Base-by-base conservation (phyloP, 2,329 filamentous ascomycete genomes). In the Emmonsiellopsis sp. region DNA sequence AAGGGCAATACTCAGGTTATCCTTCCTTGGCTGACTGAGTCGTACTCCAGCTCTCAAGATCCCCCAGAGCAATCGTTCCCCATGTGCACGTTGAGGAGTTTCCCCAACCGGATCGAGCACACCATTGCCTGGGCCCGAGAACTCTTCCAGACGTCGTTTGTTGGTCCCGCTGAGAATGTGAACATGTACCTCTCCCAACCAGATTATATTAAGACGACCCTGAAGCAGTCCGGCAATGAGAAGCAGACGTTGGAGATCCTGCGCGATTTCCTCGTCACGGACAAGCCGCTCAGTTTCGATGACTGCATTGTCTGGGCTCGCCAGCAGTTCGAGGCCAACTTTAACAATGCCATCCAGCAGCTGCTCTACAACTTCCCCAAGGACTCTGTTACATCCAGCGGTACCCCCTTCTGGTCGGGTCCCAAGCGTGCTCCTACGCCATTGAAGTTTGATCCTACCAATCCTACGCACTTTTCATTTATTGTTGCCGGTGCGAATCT, bases 1-100 rank as follows among this genome's bases (percentile, higher is more conserved):
- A 98, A 98, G 78, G 93, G 93, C 65, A 98, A 98, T 74, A 95
- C 90, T 6, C 93, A 98, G 67, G 93, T 98, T 55, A 84, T 98
- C 48, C 80, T 98, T 54, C 94, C 93, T 9, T 81, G 83, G 62
- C 75, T 96, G 58, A 97, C 93, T 0, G 94, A 98, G 71, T 97
- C 93, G 1, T 98, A 98, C 75, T 96, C 93, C 0, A 89, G 85
- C 64, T 97, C 93, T 17, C 92, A 96, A 68, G 94, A 98, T 68
- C 93, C 93, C 1, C 93, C 93, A 0, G 94, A 98, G 78, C 90
- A 96, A 75, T 95, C 93, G 1, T 97, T 98, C 79, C 93, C 93
- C 0, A 97, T 97, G 91, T 98, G 93, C 71, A 97, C 93, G 5
- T 80, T 98, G 57, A 84, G 88, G 66, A 96, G 91, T 71, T 98